Conservation (phyloP, 2,329 filamentous ascomycete species). For the Penicillium sp. region DNA sequence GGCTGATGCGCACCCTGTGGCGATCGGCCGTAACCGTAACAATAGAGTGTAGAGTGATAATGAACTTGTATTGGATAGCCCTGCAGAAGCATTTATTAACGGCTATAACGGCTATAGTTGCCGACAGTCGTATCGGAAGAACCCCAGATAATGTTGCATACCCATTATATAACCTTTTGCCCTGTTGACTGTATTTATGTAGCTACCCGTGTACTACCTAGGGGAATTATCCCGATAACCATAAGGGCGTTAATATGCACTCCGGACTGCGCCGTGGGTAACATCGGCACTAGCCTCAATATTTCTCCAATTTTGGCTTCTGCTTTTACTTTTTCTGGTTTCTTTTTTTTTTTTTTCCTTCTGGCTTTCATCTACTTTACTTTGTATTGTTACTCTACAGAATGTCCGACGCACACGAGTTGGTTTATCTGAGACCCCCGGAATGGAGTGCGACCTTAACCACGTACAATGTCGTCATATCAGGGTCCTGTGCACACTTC, state of each 20-base stretch:
- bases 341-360: not conserved
- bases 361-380: not conserved
- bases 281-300: slow-evolving; percentile 12
- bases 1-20: slow-evolving; percentile 22
- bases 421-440: not conserved
- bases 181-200: slow-evolving; percentile 6
- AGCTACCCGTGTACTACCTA: slow-evolving; percentile 19
- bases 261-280: slow-evolving; percentile 14
- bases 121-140: slow-evolving; percentile 17
- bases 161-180: not conserved
- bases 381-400: slow-evolving; percentile 9
- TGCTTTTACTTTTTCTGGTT: slow-evolving; percentile 3
- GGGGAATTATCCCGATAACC: slow-evolving; percentile 23
- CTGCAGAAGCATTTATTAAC: not conserved
- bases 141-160: slow-evolving; percentile 19
- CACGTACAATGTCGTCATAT: slow-evolving; percentile 15
- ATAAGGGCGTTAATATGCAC: slow-evolving; percentile 2
- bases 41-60: not conserved
- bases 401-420: slow-evolving; percentile 14
- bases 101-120: slow-evolving; percentile 1
- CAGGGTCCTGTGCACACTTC: slow-evolving; percentile 11
- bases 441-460: slow-evolving; percentile 11
- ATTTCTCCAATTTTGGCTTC: not conserved
- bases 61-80: not conserved
- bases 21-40: slow-evolving; percentile 14